Evolutionary conservation across 495 filamentous ascomycete genomes (phyloP), one percentile per base, ranked within the genome.

Genomic region (Collariella sp.): DNA sequence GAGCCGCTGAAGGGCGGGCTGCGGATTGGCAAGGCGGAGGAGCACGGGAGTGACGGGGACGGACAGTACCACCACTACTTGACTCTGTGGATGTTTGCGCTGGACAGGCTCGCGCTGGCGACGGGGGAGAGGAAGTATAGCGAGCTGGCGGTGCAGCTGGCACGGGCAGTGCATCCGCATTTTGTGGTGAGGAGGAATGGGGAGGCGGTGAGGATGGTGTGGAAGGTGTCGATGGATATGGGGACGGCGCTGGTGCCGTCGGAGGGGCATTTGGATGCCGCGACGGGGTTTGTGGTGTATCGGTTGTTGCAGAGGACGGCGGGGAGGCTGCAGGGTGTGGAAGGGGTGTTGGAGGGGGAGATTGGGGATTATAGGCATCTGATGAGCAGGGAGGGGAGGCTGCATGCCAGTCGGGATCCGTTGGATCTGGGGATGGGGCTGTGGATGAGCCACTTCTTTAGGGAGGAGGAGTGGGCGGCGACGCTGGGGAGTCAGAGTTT

Each of bases 51-150:
- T 1, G 83, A 86, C 46, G 69, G 74, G 16, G 83, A 86, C 62
- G 83, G 83, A 3, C 81, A 84, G 60, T 86, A 86, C 46, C 81
- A 85, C 50, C 83, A 86, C 55, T 87, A 84, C 59, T 66, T 86
- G 10, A 85, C 82, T 0, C 58, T 87, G 2, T 87, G 83, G 83
- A 84, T 85, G 82, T 87, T 85, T 57, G 83, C 81, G 0, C 67
- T 86, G 3, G 84, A 85, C 63, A 73, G 83, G 5, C 69, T 84
- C 36, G 67, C 77, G 0, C 41, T 77, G 11, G 83, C 79, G 12
- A 75, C 73, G 4, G 69, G 70, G 0, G 74, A 84, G 33, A 46
- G 60, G 16, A 45, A 42, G 1, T 85, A 79, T 54, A 85, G 83
- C 54, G 54, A 61, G 3, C 73, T 76, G 34, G 83, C 81, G 1